Percentiles rank a stretch among this genome's conserved stretches.
phyloP scores from a whole-genome alignment of 768 basidiomycete species.

The Termitomyces bulborhizus region DNA sequence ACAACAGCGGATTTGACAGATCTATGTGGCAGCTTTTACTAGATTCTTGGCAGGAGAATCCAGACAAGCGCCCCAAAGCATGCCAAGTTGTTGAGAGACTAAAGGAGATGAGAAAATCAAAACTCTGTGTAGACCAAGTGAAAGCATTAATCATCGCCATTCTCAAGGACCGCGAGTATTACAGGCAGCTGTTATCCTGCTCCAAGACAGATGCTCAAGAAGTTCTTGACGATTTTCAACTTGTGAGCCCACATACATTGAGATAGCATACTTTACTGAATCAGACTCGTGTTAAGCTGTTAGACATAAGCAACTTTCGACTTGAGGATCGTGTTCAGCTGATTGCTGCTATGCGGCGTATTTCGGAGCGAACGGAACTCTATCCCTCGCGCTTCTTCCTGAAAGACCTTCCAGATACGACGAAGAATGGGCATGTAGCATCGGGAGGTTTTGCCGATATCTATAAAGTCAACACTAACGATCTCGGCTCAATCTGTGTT shows the following conservation, averaged over 20 bases:
- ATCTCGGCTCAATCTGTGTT: not conserved
- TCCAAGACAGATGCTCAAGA: not conserved
- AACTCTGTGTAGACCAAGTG: not conserved
- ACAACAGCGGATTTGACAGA: not conserved
- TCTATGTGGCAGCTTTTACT: not conserved
- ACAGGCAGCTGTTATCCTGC: not conserved
- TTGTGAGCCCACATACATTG: not conserved
- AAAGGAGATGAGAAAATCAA: not conserved
- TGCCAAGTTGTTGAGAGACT: not conserved
- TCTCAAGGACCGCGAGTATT: not conserved
- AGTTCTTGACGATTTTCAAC: not conserved
- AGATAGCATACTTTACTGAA: not conserved
- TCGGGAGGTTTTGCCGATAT: slow-evolving; percentile 9
- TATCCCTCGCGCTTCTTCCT: slow-evolving; percentile 7
- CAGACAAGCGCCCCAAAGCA: not conserved
- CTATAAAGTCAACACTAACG: not conserved
- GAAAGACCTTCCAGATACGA: not conserved
- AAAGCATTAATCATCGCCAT: not conserved
- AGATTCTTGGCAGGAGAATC: not conserved
- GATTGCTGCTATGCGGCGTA: slow-evolving; percentile 8
- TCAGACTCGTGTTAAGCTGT: not conserved
- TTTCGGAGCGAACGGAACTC: slow-evolving; percentile 1
- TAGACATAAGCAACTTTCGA: not conserved
- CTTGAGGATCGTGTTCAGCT: not conserved
- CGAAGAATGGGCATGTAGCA: not conserved